A percentile compares a stretch with the other conserved stretches of the same genome.
Evolutionary conservation across 306 rosid species (phyloP).

Genomic region (Psophocarpus tetragonolobus): DNA sequence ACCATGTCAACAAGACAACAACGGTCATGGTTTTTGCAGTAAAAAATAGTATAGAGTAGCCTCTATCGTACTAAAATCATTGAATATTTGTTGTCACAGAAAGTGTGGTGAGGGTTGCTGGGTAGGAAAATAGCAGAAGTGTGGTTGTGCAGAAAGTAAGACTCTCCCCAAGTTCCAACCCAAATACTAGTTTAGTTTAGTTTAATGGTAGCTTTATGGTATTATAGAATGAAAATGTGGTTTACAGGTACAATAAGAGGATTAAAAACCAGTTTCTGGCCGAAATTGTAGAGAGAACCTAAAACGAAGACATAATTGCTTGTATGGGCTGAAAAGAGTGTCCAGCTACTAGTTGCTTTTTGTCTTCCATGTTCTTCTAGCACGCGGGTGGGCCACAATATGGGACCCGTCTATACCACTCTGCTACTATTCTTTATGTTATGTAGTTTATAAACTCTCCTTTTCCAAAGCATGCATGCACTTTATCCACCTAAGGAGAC

Average conservation of each 20-base stretch:
- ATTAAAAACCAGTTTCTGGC: not conserved
- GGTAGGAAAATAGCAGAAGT: not conserved
- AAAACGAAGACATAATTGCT: not conserved
- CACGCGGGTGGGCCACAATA: slow-evolving; percentile 35
- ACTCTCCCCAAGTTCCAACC: slow-evolving; percentile 3
- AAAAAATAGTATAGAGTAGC: not conserved
- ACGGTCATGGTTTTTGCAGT: not conserved
- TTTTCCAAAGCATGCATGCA: not conserved
- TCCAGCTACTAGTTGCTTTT: not conserved
- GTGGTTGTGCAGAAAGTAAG: not conserved
- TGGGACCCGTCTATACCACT: not conserved
- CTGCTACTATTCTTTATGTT: not conserved
- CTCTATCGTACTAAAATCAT: not conserved
- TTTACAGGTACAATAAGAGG: slow-evolving; percentile 34
- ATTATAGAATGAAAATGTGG: slow-evolving; percentile 36
- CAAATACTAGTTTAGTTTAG: not conserved
- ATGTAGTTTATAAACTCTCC: not conserved
- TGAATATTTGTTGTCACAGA: not conserved
- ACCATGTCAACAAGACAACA: no score
- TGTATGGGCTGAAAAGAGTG: slow-evolving; percentile 3
- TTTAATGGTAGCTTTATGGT: slow-evolving; percentile 31
- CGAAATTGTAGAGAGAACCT: slow-evolving; percentile 7
- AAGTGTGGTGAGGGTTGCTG: not conserved
- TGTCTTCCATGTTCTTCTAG: slow-evolving; percentile 42
- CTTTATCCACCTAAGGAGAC: not conserved